These are phyloP conservation scores for barley (Hordeum vulgare) DNA, from an alignment of 176 grass and related monocot species.

Conservation along the genomic window DNA sequence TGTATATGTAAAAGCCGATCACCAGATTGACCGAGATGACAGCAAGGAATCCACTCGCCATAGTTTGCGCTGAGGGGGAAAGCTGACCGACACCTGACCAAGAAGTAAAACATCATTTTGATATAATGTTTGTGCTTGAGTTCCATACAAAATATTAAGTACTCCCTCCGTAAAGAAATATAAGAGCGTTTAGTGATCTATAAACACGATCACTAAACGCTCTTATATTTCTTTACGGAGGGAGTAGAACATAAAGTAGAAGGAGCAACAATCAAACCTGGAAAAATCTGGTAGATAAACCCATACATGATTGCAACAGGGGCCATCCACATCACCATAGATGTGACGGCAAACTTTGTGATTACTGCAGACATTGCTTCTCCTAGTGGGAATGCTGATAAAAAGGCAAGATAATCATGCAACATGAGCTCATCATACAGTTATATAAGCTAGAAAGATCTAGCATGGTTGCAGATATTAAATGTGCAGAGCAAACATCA, in stretches of 20 bases:
- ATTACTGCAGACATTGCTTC: constrained; percentile 68
- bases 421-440: not conserved
- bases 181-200: too few species aligned
- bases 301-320: constrained; percentile 72
- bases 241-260: not conserved
- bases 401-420: not conserved
- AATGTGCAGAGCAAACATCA: not conserved
- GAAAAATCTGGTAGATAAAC: constrained; percentile 71
- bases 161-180: too few species aligned
- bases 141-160: not conserved
- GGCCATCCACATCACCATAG: constrained; percentile 80
- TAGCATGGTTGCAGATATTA: not conserved
- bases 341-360: constrained; percentile 66
- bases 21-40: constrained; percentile 84
- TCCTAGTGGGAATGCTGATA: not conserved
- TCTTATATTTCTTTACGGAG: too few species aligned
- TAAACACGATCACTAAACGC: too few species aligned
- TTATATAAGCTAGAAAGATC: not conserved
- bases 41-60: constrained; percentile 77
- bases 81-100: constrained; percentile 47
- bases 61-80: constrained; percentile 59
- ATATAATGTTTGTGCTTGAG: not conserved
- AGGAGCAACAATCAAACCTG: constrained; percentile 44
- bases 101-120: not conserved
- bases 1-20: constrained; percentile 74